Base-by-base conservation (phyloP, 2,329 filamentous ascomycete species). In the Helminthosporium solani region DNA sequence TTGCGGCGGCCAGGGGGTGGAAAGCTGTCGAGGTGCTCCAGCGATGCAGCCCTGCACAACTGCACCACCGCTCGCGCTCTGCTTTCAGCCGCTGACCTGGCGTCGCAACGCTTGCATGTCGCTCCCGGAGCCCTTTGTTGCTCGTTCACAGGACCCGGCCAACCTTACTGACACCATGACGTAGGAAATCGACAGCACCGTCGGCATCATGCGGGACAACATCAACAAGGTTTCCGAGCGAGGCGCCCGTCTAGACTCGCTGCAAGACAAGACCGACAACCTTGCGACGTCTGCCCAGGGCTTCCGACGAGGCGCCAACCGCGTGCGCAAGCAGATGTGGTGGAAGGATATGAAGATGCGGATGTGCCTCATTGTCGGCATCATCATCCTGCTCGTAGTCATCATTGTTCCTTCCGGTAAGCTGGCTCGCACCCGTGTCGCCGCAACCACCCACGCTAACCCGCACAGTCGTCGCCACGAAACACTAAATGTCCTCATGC, bases 321-420 rank as follows among this genome's bases (percentile, higher is more conserved):
- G 90, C 64, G 92, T 99, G 61, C 85, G 94, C 73, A 78, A 78
- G 74, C 86, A 95, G 75, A 97, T 97, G 92, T 97, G 92, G 92
- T 97, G 91, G 92, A 97, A 97, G 82, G 92, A 97, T 70, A 95
- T 96, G 90, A 97, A 97, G 84, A 99, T 99, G 94, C 86, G 94
- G 73, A 94, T 96, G 80, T 97, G 92, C 76, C 79, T 99, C 62
- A 87, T 95, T 68, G 80, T 85, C 49, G 94, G 91, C 66, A 87
- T 99, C 73, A 87, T 97, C 71, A 82, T 97, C 60, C 80, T 99
- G 62, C 82, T 99, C 59, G 77, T 95, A 61, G 83, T 99, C 72
- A 97, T 99, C 71, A 94, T 99, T 67, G 85, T 97, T 61, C 94
- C 94, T 57, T 80, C 87, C 60, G 90, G 92, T 96, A 83, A 68